phyloP scores from a whole-genome alignment of 257 asterid species.

The Anisodus acutangulus region DNA sequence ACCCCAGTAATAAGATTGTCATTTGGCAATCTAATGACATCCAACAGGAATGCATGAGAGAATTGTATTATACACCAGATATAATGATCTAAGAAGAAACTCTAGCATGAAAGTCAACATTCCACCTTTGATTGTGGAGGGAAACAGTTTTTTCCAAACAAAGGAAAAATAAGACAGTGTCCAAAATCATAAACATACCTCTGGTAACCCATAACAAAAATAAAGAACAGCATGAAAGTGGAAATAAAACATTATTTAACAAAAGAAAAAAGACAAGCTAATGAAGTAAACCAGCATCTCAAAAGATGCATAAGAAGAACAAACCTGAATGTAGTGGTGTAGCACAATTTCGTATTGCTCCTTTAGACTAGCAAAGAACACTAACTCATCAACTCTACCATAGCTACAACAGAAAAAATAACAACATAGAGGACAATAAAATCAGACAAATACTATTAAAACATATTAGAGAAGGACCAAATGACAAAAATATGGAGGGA shows the following conservation, averaged over 20 bases:
- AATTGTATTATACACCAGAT: constrained; percentile 18
- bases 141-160: background rate
- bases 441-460: background rate
- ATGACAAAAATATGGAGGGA: background rate
- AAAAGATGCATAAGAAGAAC: constrained; percentile 36
- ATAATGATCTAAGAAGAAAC: background rate
- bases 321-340: constrained; percentile 95
- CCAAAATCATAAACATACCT: constrained; percentile 21
- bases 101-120: constrained; percentile 18
- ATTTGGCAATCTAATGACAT: background rate
- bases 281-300: background rate
- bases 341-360: constrained; percentile 92
- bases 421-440: background rate
- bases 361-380: constrained; percentile 92
- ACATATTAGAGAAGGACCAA: constrained; percentile 9
- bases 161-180: background rate
- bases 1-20: background rate
- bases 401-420: constrained; percentile 58
- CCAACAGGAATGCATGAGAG: background rate
- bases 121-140: background rate
- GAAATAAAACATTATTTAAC: background rate
- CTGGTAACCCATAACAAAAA: constrained; percentile 4
- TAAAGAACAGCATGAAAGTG: constrained; percentile 19
- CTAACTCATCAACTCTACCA: constrained; percentile 96
- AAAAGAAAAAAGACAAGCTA: background rate